These are phyloP conservation scores for Pythium phragmitis DNA, from an alignment of 352 stramenopile species.

Conservation along the genomic window DNA sequence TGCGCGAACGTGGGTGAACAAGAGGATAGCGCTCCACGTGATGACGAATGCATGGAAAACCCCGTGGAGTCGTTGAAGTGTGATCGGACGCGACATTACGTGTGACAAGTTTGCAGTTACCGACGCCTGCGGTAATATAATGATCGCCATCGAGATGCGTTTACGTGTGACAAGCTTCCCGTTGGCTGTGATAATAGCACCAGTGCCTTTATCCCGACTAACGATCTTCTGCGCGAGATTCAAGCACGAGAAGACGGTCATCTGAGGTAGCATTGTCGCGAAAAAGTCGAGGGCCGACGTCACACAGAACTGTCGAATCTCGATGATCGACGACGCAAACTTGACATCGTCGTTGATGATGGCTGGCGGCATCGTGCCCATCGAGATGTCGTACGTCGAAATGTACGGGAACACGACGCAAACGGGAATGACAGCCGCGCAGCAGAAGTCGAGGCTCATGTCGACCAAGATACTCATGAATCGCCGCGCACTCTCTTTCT, in stretches of 20 bases:
- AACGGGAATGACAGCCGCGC: conserved; percentile 16
- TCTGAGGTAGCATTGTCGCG: conserved; percentile 16
- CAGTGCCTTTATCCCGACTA: not conserved
- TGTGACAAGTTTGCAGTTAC: not conserved
- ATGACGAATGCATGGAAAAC: not conserved
- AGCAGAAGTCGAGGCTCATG: conserved; percentile 23
- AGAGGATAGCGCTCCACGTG: not conserved
- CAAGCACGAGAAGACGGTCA: conserved; percentile 15
- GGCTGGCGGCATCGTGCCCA: not conserved
- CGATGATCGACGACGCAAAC: conserved; percentile 5
- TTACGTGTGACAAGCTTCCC: not conserved
- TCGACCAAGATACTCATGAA: conserved; percentile 19
- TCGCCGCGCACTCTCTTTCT: conserved; percentile 13
- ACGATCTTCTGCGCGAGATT: conserved; percentile 14
- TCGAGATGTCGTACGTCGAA: conserved; percentile 3
- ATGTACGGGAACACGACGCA: conserved; percentile 19
- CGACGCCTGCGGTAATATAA: not conserved
- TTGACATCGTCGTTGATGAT: conserved; percentile 12
- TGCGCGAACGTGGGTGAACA: conserved; percentile 1
- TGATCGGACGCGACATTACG: not conserved
- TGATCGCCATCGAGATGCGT: conserved; percentile 4
- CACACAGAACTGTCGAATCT: conserved; percentile 23
- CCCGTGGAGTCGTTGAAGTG: not conserved
- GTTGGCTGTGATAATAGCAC: not conserved
- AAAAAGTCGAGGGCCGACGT: conserved; percentile 17